Evolutionary conservation across 768 basidiomycete species (phyloP), one percentile per base, ranked within the genome.

Genomic region (Piloderma croceum): DNA sequence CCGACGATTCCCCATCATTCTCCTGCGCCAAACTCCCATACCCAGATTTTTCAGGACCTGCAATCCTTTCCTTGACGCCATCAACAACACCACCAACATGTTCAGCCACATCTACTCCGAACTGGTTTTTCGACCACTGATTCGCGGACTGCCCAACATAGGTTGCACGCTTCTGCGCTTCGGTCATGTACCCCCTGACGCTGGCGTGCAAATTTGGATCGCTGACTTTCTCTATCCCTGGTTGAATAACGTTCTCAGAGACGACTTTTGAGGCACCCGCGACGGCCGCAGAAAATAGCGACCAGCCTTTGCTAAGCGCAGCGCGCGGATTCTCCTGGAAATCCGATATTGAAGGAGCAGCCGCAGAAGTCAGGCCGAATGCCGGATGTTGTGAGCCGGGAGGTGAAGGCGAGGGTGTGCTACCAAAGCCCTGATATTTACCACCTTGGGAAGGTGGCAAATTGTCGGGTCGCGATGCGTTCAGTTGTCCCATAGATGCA

Each of bases 371-470:
- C 31, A 88, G 67, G 5, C 73, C 69, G 52, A 72, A 81, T 2
- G 87, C 77, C 2, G 89, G 82, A 59, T 86, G 74, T 38, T 76
- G 68, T 19, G 72, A 63, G 7, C 50, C 62, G 4, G 65, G 51
- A 5, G 74, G 62, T n/a, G n/a, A n/a, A 10, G 83, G 79, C 1
- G 76, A 62, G n/a, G 90, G 84, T 0, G 89, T 83, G 51, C 67
- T 91, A 7, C 93, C 90, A 59, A 99, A 99, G 7, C 96, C 93
- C 44, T 80, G 77, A 62, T 97, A 99, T 38, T 79, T 79, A 21
- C 94, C 94, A 37, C 92, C 94, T 64, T 96, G 92, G 4, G 85
- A 89, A 9, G 94, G 94, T 2, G 90, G 90, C 10, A 97, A 64
- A 58, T 93, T 71, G 3, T 70, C 76, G 7, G 89, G 74, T 20